Base-by-base conservation (phyloP, 257 asterid species). In the Sherardia arvensis region DNA sequence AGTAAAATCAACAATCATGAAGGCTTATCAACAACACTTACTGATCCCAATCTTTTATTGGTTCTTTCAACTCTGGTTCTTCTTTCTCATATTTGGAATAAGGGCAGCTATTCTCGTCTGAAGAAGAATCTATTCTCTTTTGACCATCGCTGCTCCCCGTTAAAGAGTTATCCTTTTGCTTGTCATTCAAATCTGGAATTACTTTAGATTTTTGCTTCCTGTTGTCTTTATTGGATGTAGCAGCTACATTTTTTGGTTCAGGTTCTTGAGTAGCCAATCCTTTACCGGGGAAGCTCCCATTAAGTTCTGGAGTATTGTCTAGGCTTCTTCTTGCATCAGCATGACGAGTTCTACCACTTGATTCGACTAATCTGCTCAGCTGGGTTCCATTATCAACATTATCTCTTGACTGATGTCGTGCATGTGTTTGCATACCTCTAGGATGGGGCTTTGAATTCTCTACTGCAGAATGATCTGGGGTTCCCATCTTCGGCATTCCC, bases 61-160 rank as follows among this genome's bases (percentile, higher is more conserved):
- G 85, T 51, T 85, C 94, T 75, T 84, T 93, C 76, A 86, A 79
- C 70, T 93, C 91, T 53, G 97, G 91, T 78, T 78, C 87, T 74
- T 80, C 88, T 81, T 86, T 93, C 72, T 90, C 97, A 62, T 84
- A 93, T 78, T 87, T 90, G 71, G 79, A 69, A 69, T 79, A 93
- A 61, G 71, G 73, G 75, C 79, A 81, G 54, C 83, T 78, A 61
- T 74, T 82, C 76, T 84, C 94, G 65, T 85, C 93, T 28, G 85
- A 71, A 66, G 94, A 79, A 73, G 84, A 82, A 64, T 83, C 86
- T 69, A 76, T 84, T 76, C 72, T 82, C 72, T 74, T 81, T 67
- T 72, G 86, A 72, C 73, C 84, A 29, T 79, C 85, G 62, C 73
- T 75, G 82, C 78, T 82, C 69, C 82, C 90, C 21, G 76, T 69